These are phyloP conservation scores for Cercospora zeina DNA, from an alignment of 2,329 filamentous ascomycete species.

Conservation along the genomic window DNA sequence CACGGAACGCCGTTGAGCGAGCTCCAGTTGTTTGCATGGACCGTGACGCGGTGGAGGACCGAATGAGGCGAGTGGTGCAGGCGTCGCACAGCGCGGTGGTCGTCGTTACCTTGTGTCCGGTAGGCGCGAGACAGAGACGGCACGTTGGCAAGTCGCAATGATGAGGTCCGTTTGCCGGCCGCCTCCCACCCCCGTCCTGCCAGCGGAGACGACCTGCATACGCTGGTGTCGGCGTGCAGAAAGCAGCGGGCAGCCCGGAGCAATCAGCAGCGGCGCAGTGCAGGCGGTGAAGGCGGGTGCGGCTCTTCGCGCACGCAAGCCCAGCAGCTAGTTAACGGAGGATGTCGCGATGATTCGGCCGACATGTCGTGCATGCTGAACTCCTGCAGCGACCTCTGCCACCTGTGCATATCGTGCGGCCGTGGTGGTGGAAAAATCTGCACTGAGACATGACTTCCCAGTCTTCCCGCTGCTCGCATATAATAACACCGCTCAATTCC, in stretches of 20 bases:
- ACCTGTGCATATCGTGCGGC: constrained; percentile 4
- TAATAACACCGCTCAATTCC: background rate
- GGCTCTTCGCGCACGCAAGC: constrained; percentile 8
- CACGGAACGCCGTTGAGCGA: background rate
- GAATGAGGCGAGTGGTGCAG: background rate
- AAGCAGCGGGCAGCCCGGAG: constrained; percentile 1
- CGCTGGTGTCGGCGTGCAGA: constrained; percentile 6
- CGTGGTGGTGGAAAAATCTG: constrained; percentile 1
- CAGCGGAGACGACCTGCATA: constrained; percentile 2
- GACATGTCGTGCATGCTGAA: constrained; percentile 11
- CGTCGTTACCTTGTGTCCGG: background rate
- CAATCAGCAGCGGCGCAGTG: constrained; percentile 14
- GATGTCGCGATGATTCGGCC: constrained; percentile 5
- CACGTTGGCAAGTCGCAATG: constrained; percentile 6
- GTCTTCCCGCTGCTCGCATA: background rate
- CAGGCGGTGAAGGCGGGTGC: constrained; percentile 18
- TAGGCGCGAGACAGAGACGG: background rate
- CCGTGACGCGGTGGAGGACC: background rate
- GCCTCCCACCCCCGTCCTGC: background rate
- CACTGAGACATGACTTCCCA: background rate
- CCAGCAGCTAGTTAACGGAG: constrained; percentile 3
- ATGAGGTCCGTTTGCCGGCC: background rate
- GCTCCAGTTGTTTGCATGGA: constrained; percentile 10
- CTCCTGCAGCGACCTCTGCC: constrained; percentile 1
- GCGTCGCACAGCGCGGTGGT: background rate